Conservation (phyloP, 2,329 filamentous ascomycete genomes). For the Fusarium nanum region DNA sequence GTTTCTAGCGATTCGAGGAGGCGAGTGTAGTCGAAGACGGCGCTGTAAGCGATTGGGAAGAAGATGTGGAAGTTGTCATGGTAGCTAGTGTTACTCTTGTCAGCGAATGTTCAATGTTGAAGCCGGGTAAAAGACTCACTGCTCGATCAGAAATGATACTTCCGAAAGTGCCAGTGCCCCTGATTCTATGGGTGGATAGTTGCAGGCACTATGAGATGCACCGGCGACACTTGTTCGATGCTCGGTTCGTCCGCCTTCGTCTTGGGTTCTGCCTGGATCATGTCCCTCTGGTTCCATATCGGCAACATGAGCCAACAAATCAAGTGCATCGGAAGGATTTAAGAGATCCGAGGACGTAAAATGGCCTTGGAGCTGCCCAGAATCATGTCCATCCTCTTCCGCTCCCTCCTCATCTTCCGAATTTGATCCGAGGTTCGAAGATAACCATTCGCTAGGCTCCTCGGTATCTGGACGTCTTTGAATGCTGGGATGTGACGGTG, state of each 20-base stretch:
- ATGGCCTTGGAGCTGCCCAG: conserved; percentile 51
- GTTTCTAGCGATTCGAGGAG: conserved; percentile 67
- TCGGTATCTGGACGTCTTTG: conserved; percentile 5
- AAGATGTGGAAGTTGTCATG: conserved; percentile 75
- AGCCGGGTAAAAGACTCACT: too few species aligned
- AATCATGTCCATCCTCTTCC: conserved; percentile 1
- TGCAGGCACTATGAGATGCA: conserved; percentile 2
- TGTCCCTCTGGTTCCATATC: conserved; percentile 50
- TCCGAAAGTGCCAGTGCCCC: conserved; percentile 48
- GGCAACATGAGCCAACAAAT: conserved; percentile 56
- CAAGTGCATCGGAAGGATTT: conserved; percentile 57
- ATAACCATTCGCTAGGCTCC: conserved; percentile 30
- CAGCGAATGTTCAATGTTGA: too few species aligned
- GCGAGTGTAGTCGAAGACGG: conserved; percentile 64
- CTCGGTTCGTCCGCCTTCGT: background rate
- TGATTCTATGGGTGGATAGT: conserved; percentile 51
- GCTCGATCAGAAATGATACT: conserved; percentile 44
- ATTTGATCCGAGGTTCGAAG: conserved; percentile 31
- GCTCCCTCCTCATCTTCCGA: conserved; percentile 17
- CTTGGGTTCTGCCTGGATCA: conserved; percentile 25
- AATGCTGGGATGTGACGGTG: background rate
- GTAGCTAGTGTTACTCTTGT: conserved; percentile 58
- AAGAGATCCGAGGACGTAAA: conserved; percentile 56
- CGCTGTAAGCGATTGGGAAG: conserved; percentile 73
- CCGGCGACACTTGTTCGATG: background rate